Conservation (phyloP, 306 rosid genomes). For the Cucurbita argyrosperma region DNA sequence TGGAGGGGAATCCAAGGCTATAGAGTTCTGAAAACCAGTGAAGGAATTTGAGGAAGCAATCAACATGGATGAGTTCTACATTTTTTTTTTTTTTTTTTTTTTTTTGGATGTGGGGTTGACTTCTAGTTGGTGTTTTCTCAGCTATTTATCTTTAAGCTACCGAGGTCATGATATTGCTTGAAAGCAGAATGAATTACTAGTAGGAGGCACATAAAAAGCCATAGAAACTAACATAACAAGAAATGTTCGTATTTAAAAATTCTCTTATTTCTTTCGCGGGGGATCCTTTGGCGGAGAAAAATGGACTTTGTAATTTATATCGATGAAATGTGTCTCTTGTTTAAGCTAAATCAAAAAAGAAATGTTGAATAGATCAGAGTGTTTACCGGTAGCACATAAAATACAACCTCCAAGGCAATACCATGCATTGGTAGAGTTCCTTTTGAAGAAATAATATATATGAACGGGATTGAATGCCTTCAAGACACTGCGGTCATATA, state of each 20-base stretch:
- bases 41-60: background rate
- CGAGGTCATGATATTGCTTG: background rate
- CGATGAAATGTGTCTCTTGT: background rate
- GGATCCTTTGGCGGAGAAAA: too few relatives aligned
- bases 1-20: background rate
- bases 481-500: slow-evolving; percentile 57
- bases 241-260: too few relatives aligned
- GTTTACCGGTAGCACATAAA: slow-evolving; percentile 88
- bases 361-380: background rate
- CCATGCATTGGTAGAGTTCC: slow-evolving; percentile 93
- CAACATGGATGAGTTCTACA: background rate
- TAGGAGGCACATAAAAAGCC: background rate
- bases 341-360: background rate
- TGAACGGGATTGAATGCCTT: slow-evolving; percentile 88
- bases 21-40: background rate
- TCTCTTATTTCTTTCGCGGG: too few relatives aligned
- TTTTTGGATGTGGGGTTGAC: background rate
- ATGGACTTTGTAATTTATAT: too few relatives aligned
- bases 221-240: too few relatives aligned
- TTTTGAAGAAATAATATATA: slow-evolving; percentile 77
- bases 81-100: too few relatives aligned
- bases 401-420: slow-evolving; percentile 95
- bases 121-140: too few relatives aligned
- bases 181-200: background rate
- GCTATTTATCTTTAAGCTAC: too few relatives aligned